Base-by-base conservation (phyloP, 2,329 filamentous ascomycete species). In the Drechslerella coelobrocha region DNA sequence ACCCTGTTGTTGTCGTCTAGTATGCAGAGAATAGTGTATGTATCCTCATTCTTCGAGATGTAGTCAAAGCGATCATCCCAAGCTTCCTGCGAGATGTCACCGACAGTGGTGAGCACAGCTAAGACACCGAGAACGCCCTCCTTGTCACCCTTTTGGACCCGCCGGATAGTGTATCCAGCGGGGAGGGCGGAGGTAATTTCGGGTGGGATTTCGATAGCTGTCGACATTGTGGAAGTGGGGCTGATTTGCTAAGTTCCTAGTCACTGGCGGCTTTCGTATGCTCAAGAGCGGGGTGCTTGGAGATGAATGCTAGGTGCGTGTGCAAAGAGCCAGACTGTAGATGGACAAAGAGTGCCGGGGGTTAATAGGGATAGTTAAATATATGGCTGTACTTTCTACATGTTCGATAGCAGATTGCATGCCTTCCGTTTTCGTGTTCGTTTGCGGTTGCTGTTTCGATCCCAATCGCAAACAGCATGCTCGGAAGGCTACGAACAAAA, bases 61-160 rank as follows among this genome's bases (percentile, higher is more conserved):
- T 89, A 92, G 74, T 92, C 86, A 80, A 90, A 97, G 68, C 91
- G 88, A 78, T 89, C 83, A 75, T 87, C 84, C 83, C 93, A 97
- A 71, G 86, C 84, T 68, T 86, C 84, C 78, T 89, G 84, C 51
- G 83, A 84, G 75, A 97, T 88, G 72, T 97, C 91, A 73, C 94
- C 94, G 23, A 97, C 93, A 6, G 90, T 94, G 1, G 94, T 97
- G 76, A 99, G 83, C 37, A 97, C 92, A 48, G 91, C 87, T 73
- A 99, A 83, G 71, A 94, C 93, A 77, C 96, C 91, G 75, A 99
- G 87, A 79, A 96, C 97, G 73, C 92, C 92, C 31, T 84, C 84
- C 62, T 85, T 81, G 81, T 99, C 94, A 76, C 84, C 84, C 75
- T 86, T 86, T 75, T 88, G 86, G 53, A 97, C 84, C 0, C 93